Conservation (phyloP, 164 flowering plant species). For the Vitis vinifera region DNA sequence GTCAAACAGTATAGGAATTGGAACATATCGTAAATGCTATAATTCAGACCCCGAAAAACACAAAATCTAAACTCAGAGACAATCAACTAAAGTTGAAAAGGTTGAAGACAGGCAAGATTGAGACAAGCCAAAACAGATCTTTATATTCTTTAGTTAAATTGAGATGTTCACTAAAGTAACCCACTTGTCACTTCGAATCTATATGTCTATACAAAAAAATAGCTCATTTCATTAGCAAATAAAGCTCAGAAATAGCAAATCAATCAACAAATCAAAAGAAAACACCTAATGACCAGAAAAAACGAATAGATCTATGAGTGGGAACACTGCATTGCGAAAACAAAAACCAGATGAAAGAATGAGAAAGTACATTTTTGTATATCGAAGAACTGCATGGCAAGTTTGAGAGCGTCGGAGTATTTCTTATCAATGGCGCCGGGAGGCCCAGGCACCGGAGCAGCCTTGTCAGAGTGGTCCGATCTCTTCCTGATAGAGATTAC, state of each 20-base stretch:
- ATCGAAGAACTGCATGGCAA: slow-evolving; percentile 84
- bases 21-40: background rate
- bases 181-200: background rate
- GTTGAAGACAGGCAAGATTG: background rate
- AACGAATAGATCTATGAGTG: background rate
- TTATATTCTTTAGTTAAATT: background rate
- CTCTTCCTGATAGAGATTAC: slow-evolving; percentile 42
- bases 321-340: background rate
- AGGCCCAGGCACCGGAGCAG: slow-evolving; percentile 81
- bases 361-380: slow-evolving; percentile 71
- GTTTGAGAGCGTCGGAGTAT: slow-evolving; percentile 67
- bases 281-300: background rate
- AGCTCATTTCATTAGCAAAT: background rate
- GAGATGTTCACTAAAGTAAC: background rate
- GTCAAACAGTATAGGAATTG: background rate
- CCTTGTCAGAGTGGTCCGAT: slow-evolving; percentile 15
- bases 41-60: background rate
- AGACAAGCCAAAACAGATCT: background rate
- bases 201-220: background rate
- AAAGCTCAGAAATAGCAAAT: background rate
- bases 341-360: background rate
- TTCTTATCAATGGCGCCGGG: slow-evolving; percentile 70
- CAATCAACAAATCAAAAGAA: background rate
- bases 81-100: background rate
- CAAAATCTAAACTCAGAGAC: background rate